Evolutionary conservation across 2,329 filamentous ascomycete species (phyloP), one percentile per base, ranked within the genome.

Genomic region (Ceratocystis huliohia): DNA sequence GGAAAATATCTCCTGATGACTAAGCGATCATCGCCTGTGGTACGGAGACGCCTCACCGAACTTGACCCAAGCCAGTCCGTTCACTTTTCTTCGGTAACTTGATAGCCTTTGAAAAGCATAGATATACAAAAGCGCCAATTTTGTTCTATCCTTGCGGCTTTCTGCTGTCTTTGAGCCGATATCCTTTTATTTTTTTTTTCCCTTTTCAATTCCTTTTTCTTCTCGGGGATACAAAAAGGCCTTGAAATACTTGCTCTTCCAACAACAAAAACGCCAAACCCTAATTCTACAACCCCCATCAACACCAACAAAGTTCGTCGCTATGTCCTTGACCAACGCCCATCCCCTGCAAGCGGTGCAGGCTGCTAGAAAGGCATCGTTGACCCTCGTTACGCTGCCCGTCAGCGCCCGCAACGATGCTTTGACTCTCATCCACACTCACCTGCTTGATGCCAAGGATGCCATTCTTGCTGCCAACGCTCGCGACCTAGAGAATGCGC

Each of bases 291-390:
- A n/a, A 10, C 22, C 33, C 46, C 5, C 15, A 13, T 22, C 48
- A 53, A 37, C 33, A 25, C 10, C 53, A 64, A 28, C 28, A 20
- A 64, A 20, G 22, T 5, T 46, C 65, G 70, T 28, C 48, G 20
- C 15, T 1, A 96, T 97, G 94, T 96, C 93, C 70, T 81, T 96
- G 68, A 96, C 92, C 62, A 92, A 89, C 75, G 89, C 88, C 65
- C 88, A 87, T 41, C 89, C 93, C 61, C 79, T 84, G 66, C 85
- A 91, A 70, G 88, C 89, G 64, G 93, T 93, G 46, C 81, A 81
- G 72, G 83, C 87, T 61, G 93, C 93, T 69, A 91, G 91, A 73
- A 78, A 83, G 61, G 90, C 93, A 17, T 96, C 94, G 41, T 88
- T 91, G 73, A 83, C 84, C 64, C 84, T 99, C 57, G 91, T 91